phyloP scores from a whole-genome alignment of 306 rosid species.

The Gastrolobium villosum region DNA sequence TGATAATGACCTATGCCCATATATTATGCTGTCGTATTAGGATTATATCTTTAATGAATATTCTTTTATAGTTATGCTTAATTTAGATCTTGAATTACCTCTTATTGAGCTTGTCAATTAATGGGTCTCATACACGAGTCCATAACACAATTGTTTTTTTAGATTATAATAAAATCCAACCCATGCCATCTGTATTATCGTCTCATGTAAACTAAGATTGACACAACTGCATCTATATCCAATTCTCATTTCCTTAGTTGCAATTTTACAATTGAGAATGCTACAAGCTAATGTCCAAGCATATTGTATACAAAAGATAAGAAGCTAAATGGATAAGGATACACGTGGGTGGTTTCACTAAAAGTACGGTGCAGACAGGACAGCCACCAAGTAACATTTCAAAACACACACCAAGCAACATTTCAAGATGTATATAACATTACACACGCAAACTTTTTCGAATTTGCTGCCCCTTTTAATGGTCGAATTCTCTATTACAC shows the following conservation, averaged over 20 bases:
- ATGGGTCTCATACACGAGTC: no score
- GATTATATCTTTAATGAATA: no score
- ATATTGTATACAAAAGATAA: neutral
- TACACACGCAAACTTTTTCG: constrained; percentile 44
- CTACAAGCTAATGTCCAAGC: neutral
- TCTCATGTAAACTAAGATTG: neutral
- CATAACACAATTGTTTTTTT: no score
- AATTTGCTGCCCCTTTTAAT: constrained; percentile 27
- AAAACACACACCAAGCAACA: neutral
- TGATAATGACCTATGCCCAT: no score
- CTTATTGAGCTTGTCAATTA: no score
- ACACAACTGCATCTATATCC: neutral
- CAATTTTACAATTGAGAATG: neutral
- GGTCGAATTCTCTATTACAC: constrained; percentile 5
- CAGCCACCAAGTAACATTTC: constrained; percentile 33
- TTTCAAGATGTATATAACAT: constrained; percentile 32
- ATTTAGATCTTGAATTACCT: no score
- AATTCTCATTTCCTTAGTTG: neutral
- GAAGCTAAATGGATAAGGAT: neutral
- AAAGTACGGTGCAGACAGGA: neutral
- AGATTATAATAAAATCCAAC: no score
- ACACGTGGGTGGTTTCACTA: neutral
- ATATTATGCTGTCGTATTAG: no score
- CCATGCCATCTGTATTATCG: no score
- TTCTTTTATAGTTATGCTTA: no score